phyloP scores from a whole-genome alignment of 805 yeast species.

The Nakazawaea ishiwadae region DNA sequence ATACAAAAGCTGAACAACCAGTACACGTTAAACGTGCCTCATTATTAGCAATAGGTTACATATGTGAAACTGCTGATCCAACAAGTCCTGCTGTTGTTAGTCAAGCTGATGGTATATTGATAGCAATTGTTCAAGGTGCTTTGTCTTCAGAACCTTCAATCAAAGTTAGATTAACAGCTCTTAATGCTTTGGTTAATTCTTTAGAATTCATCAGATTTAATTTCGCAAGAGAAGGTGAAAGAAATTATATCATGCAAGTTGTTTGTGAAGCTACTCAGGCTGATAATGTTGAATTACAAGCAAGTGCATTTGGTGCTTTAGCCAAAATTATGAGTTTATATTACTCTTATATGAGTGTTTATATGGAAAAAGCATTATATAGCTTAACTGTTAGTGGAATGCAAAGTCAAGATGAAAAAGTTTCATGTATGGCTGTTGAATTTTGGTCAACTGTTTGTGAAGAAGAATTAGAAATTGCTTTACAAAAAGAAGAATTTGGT shows the following conservation, averaged over 20 bases:
- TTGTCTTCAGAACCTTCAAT: constrained; percentile 73
- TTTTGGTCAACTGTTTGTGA: constrained; percentile 99
- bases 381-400: constrained; percentile 88
- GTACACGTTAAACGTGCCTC: constrained; percentile 83
- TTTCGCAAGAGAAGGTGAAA: constrained; percentile 90
- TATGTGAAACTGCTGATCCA: constrained; percentile 93
- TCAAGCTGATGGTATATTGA: constrained; percentile 87
- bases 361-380: constrained; percentile 95
- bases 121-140: constrained; percentile 96
- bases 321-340: constrained; percentile 88
- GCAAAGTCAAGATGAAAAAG: constrained; percentile 78
- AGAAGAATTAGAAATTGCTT: constrained; percentile 80
- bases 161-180: constrained; percentile 81
- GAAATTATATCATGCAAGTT: constrained; percentile 97
- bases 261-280: constrained; percentile 99
- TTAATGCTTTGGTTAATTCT: constrained; percentile 87
- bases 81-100: constrained; percentile 67
- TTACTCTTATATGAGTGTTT: constrained; percentile 84
- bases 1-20: constrained; percentile 76
- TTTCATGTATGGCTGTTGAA: constrained; percentile 97
- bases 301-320: constrained; percentile 92
- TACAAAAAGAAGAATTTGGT: constrained; percentile 60
- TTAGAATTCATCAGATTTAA: constrained; percentile 84
- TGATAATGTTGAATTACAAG: constrained; percentile 73
- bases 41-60: constrained; percentile 85